phyloP scores from a whole-genome alignment of 1,139 yeast genomes.

The Diutina mesorugosa region DNA sequence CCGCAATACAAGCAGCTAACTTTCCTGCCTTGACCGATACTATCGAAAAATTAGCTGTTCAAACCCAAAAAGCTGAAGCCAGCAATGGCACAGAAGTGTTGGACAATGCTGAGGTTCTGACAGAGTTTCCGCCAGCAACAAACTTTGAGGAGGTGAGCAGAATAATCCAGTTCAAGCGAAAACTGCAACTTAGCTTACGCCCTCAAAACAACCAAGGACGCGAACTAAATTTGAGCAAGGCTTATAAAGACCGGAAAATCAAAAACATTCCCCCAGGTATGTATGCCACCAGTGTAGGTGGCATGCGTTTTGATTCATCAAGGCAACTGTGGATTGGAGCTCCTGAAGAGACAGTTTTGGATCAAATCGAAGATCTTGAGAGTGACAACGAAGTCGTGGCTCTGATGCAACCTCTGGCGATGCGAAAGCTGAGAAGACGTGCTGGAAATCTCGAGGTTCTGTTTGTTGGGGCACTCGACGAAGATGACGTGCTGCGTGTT shows the following conservation, averaged over 20 bases:
- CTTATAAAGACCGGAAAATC: not conserved
- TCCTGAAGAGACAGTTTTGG: not conserved
- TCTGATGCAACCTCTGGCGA: not conserved
- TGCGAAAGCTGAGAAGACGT: not conserved
- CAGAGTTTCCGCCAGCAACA: not conserved
- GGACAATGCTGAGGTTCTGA: not conserved
- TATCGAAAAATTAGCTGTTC: not conserved
- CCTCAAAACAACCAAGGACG: not conserved
- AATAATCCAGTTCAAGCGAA: not conserved
- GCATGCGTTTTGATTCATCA: not conserved
- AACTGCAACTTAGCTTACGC: not conserved
- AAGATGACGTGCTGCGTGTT: not conserved
- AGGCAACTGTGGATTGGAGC: not conserved
- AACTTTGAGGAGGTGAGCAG: not conserved
- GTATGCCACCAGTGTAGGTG: not conserved
- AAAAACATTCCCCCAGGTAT: not conserved
- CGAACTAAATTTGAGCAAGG: not conserved
- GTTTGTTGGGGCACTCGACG: not conserved
- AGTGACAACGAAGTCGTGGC: not conserved
- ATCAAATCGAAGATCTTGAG: not conserved
- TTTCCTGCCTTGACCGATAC: not conserved
- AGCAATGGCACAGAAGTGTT: not conserved
- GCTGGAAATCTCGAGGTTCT: not conserved
- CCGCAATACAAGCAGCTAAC: not conserved
- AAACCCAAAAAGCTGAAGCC: not conserved